These are phyloP conservation scores for Boeremia lycopersici DNA, from an alignment of 2,329 filamentous ascomycete species.

Conservation along the genomic window DNA sequence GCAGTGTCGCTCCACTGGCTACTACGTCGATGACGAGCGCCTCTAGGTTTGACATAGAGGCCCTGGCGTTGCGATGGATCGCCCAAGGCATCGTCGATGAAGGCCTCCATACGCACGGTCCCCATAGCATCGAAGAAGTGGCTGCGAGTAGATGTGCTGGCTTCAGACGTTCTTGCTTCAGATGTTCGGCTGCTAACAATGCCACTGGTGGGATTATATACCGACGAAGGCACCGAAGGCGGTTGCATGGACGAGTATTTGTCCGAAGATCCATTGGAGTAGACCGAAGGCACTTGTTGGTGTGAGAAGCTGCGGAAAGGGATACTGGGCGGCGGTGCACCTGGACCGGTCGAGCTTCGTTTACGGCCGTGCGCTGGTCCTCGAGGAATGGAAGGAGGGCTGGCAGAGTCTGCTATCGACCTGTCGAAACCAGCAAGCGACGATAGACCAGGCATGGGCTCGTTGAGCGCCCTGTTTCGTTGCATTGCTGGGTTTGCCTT, in stretches of 20 bases:
- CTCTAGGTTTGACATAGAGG: constrained; percentile 25
- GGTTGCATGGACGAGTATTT: constrained; percentile 42
- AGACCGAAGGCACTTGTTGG: constrained; percentile 47
- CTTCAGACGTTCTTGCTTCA: constrained; percentile 52
- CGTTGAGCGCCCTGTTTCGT: constrained; percentile 42
- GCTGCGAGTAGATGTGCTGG: constrained; percentile 54
- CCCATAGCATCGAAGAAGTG: constrained; percentile 85
- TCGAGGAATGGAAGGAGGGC: constrained; percentile 74
- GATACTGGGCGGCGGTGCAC: constrained; percentile 68
- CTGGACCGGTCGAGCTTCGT: constrained; percentile 85
- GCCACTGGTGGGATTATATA: constrained; percentile 48
- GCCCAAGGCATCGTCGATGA: constrained; percentile 66
- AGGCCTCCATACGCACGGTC: constrained; percentile 96
- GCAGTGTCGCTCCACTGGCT: constrained; percentile 47
- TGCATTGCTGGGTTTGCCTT: constrained; percentile 51
- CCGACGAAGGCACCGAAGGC: constrained; percentile 46
- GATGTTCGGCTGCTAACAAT: constrained; percentile 59
- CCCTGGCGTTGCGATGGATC: constrained; percentile 25
- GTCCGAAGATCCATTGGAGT: constrained; percentile 49
- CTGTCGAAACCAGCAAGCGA: constrained; percentile 42
- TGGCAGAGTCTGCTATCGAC: constrained; percentile 66
- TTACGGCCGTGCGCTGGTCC: constrained; percentile 78
- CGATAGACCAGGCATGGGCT: constrained; percentile 41
- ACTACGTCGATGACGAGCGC: constrained; percentile 38
- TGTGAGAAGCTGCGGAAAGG: constrained; percentile 79